A percentile compares a stretch with the other conserved stretches of the same genome.
Conservation (phyloP, 371 early-diverging fungal species). For the Smittium mucronatum region DNA sequence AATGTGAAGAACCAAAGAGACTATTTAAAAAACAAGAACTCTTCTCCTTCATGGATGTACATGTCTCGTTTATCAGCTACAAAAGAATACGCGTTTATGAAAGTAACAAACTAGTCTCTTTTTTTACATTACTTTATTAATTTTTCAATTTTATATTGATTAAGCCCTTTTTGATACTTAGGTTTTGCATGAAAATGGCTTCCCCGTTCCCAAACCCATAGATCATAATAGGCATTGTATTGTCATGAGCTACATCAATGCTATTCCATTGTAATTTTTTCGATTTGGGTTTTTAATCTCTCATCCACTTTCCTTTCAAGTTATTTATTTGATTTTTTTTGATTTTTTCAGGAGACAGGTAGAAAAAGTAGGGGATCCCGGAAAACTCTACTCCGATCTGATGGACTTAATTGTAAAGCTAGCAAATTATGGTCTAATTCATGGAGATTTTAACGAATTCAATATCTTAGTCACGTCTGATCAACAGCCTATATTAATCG, state of each 20-base stretch:
- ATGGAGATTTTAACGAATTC: slow-evolving; percentile 99
- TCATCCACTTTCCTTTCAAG: slow-evolving; percentile 1
- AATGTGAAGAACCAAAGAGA: slow-evolving; percentile 97
- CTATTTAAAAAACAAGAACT: slow-evolving; percentile 64
- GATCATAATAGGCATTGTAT: slow-evolving; percentile 94
- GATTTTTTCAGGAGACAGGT: slow-evolving; percentile 48
- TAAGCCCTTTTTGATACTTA: background rate
- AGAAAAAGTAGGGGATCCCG: slow-evolving; percentile 69
- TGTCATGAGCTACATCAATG: slow-evolving; percentile 94
- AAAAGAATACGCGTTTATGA: slow-evolving; percentile 97
- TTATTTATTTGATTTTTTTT: no score
- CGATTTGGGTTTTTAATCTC: slow-evolving; percentile 29
- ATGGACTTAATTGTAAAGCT: slow-evolving; percentile 92
- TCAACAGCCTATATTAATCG: slow-evolving; percentile 82
- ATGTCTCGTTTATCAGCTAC: slow-evolving; percentile 91
- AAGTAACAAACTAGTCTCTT: slow-evolving; percentile 38
- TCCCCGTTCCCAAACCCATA: slow-evolving; percentile 90
- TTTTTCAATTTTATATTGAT: background rate
- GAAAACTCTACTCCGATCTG: slow-evolving; percentile 79
- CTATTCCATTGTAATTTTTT: slow-evolving; percentile 55
- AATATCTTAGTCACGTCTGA: slow-evolving; percentile 87
- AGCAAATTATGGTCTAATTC: slow-evolving; percentile 93
- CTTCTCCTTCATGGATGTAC: slow-evolving; percentile 93
- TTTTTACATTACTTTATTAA: background rate
- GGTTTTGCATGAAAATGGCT: slow-evolving; percentile 70